phyloP scores from a whole-genome alignment of 208 protist genomes.

The Trypanosoma platydactyli region DNA sequence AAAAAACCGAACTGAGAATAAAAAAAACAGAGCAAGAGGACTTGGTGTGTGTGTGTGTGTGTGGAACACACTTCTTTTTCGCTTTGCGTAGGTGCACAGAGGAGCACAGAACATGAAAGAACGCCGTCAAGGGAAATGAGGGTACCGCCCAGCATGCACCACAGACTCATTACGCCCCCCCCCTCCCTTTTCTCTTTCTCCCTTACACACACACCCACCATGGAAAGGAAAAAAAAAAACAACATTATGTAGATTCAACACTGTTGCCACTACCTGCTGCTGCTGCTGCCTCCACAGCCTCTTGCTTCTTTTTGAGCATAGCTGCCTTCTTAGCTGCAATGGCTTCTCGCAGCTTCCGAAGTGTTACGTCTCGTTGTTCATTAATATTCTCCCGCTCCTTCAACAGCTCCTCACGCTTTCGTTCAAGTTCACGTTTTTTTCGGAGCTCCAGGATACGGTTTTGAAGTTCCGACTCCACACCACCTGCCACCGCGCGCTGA shows the following conservation, averaged over 20 bases:
- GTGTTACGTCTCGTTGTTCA: conserved; percentile 67
- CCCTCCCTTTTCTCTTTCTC: neutral
- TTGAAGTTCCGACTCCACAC: conserved; percentile 81
- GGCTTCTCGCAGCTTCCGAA: conserved; percentile 72
- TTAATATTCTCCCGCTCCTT: conserved; percentile 53
- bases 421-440: conserved; percentile 85
- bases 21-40: neutral
- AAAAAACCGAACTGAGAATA: neutral
- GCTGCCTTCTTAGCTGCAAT: conserved; percentile 85
- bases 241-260: neutral
- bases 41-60: neutral
- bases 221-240: neutral
- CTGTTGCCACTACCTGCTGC: conserved; percentile 11
- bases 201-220: neutral
- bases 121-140: too few species aligned
- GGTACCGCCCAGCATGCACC: neutral
- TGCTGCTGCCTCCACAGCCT: conserved; percentile 8
- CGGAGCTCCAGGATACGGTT: conserved; percentile 80
- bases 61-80: neutral
- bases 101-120: too few species aligned
- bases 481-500: conserved; percentile 64
- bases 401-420: conserved; percentile 66
- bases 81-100: too few species aligned
- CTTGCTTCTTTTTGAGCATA: conserved; percentile 54
- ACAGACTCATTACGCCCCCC: neutral